phyloP scores from a whole-genome alignment of 208 protist genomes.

The Crithidia brevicula region DNA sequence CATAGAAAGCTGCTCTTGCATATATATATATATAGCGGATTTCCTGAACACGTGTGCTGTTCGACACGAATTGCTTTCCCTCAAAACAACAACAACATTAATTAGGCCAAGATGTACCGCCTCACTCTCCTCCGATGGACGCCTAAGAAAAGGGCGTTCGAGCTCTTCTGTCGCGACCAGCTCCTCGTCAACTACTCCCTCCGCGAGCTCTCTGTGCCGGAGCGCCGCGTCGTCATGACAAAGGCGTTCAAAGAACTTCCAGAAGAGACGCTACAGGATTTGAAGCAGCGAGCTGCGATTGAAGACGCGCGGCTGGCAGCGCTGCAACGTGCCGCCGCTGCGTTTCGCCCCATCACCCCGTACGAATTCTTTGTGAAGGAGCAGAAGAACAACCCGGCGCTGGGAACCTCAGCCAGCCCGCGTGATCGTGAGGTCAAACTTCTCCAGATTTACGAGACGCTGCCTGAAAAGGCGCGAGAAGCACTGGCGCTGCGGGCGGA shows the following conservation, averaged over 20 bases:
- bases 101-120: conserved; percentile 36
- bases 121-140: conserved; percentile 5
- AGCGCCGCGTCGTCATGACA: conserved; percentile 41
- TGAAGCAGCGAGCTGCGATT: conserved; percentile 39
- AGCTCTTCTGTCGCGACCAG: conserved; percentile 65
- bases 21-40: neutral
- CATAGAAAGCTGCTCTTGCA: too few species aligned
- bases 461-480: conserved; percentile 63
- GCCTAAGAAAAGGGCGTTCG: conserved; percentile 41
- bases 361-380: conserved; percentile 74
- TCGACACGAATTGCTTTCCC: neutral
- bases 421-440: conserved; percentile 58
- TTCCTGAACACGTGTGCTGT: neutral
- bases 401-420: conserved; percentile 41
- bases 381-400: conserved; percentile 62
- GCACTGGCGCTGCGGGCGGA: conserved; percentile 40
- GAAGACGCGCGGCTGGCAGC: conserved; percentile 27
- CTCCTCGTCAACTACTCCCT: conserved; percentile 43
- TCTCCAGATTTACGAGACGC: conserved; percentile 68
- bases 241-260: conserved; percentile 55
- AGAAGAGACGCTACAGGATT: conserved; percentile 25
- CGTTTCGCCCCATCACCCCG: conserved; percentile 31
- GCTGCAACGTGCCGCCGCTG: conserved; percentile 17
- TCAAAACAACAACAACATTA: too few species aligned
- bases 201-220: conserved; percentile 37